Percentiles rank a stretch among this genome's conserved stretches.
phyloP scores from a whole-genome alignment of 805 yeast species.

The Millerozyma miso region DNA sequence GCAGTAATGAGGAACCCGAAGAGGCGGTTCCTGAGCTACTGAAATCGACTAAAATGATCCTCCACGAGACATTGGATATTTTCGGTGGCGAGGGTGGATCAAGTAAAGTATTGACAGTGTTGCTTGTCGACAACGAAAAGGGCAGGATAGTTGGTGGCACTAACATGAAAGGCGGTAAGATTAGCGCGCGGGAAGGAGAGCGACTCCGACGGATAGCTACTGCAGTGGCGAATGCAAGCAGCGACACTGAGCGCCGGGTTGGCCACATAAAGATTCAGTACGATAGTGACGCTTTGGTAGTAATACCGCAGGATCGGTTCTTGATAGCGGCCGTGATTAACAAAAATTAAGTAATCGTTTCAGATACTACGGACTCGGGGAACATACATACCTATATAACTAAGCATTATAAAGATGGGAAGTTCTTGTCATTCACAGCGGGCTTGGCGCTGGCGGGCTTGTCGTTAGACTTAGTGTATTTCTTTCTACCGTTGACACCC shows the following conservation, averaged over 20 bases:
- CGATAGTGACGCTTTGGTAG: background rate
- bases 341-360: background rate
- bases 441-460: slow-evolving; percentile 32
- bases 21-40: background rate
- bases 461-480: slow-evolving; percentile 19
- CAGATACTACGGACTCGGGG: background rate
- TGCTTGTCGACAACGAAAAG: background rate
- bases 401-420: slow-evolving; percentile 59
- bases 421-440: slow-evolving; percentile 55
- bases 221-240: background rate
- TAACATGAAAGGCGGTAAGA: background rate
- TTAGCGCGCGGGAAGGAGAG: background rate
- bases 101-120: background rate
- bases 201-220: background rate
- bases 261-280: background rate
- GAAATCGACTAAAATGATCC: background rate
- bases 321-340: background rate
- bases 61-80: background rate
- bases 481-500: slow-evolving; percentile 23
- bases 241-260: background rate
- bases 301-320: slow-evolving; percentile 1
- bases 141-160: background rate
- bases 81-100: background rate
- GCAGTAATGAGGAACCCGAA: background rate
- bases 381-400: slow-evolving; percentile 1